A percentile compares a stretch with the other conserved stretches of the same genome.
phyloP scores from a whole-genome alignment of 2,329 filamentous ascomycete genomes.

The Diaporthe sp. region DNA sequence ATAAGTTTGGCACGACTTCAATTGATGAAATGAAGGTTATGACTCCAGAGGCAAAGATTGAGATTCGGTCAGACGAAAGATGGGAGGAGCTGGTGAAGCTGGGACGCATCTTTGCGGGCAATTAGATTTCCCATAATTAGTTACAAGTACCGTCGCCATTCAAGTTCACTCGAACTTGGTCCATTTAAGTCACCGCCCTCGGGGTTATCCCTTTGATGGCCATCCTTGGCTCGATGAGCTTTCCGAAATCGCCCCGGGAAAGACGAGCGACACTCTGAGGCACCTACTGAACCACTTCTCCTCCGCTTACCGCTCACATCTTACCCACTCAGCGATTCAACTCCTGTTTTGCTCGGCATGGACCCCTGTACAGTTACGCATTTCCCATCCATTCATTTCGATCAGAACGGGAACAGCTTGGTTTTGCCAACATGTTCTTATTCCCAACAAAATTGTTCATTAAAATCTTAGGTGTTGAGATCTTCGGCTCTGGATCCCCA shows the following conservation, averaged over 20 bases:
- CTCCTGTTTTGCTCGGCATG: neutral
- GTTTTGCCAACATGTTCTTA: neutral
- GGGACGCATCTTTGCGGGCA: constrained; percentile 47
- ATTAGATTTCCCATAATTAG: neutral
- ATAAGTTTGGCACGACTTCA: constrained; percentile 51
- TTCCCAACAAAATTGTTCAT: neutral
- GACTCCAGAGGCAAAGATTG: constrained; percentile 51
- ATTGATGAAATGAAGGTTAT: constrained; percentile 54
- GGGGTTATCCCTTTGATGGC: neutral
- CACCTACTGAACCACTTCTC: neutral
- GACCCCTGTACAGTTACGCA: neutral
- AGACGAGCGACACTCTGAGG: neutral
- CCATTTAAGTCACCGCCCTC: too few species aligned
- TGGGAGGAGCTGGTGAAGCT: constrained; percentile 52
- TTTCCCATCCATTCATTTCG: too few species aligned
- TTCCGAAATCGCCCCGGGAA: neutral
- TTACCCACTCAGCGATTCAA: neutral
- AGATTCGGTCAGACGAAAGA: constrained; percentile 52
- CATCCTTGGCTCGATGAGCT: neutral
- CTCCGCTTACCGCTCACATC: neutral
- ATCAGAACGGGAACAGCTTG: neutral
- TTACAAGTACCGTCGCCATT: too few species aligned
- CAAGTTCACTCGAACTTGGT: too few species aligned
- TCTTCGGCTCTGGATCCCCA: too few species aligned
- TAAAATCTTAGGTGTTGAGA: fast-evolving